Evolutionary conservation across 1,284 basidiomycete genomes (phyloP), one percentile per base, ranked within the genome.

Genomic region (Cryptococcus sp.): DNA sequence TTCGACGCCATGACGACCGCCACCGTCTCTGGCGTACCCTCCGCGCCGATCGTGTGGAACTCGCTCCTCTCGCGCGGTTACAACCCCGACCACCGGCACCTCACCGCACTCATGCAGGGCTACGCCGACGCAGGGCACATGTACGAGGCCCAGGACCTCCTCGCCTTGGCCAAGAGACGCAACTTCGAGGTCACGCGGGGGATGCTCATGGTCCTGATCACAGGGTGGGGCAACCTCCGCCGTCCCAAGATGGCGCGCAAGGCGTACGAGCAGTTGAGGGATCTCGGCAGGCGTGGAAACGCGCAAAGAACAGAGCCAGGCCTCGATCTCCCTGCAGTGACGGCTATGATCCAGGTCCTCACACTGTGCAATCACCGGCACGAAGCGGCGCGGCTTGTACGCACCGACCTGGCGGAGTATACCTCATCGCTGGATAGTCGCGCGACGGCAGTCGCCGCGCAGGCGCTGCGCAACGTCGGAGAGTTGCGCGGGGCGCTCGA

Each of bases 111-210:
- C 3, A 62, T 77, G 52, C 49, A 61, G 20, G 72, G 69, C 12
- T 75, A 74, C 47, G 63, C 64, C 12, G 55, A 64, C 11, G 59
- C 64, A 5, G 73, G 73, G 1, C 62, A 68, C 20, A 62, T 75
- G 60, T 23, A 47, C 16, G 59, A 71, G 44, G 72, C 71, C 7
- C 63, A 66, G 45, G 62, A 67, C 23, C 55, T 72, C 13, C 48
- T 71, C 4, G 4, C 50, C 1, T 49, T 72, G 4, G 72, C 71
- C 0, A 16, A 50, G 1, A 61, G 60, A 4, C 45, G 60, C 9
- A 65, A 62, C 15, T 47, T 64, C n/a, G 16, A 16, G 3, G 49
- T 62, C 1, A 57, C 55, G 44, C 51, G 47, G 35, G 47, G 39
- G 4, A 74, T 74, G 72, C 61, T 59, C 43, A 63, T 60, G 4